Base-by-base conservation (phyloP, 2,329 filamentous ascomycete genomes). In the Nakataea oryzae region DNA sequence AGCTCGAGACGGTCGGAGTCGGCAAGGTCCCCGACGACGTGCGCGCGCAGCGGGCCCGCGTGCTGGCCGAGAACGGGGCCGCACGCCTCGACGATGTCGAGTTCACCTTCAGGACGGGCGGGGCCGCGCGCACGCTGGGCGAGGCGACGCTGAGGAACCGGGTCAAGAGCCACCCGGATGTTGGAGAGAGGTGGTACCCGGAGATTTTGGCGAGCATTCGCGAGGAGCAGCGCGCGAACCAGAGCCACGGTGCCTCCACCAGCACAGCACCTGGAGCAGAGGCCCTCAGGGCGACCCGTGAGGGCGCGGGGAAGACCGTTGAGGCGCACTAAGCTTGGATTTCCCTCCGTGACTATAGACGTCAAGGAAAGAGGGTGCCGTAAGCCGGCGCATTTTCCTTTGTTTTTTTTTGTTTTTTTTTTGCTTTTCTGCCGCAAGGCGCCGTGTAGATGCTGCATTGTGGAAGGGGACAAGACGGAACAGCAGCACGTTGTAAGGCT, bases 101-200 rank as follows among this genome's bases (percentile, higher is more conserved):
- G 76, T 96, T 95, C 72, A 95, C 91, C 2, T 96, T 96, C 70
- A 82, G 86, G 28, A 86, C 81, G 65, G 89, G 89, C 21, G 79
- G 84, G 62, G 83, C 80, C 70, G 83, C 85, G 21, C 85, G 82
- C 71, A 87, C 83, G 66, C 75, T 96, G 11, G 91, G 91, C 5
- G 90, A 96, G 78, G 91, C 91, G 13, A 96, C 90, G 63, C 75
- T 96, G 71, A 82, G 90, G 75, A 96, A 96, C 74, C 78, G 91
- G 17, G 81, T 96, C 67, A 95, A 93, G 81, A 92, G 88, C 67
- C 91, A 96, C 75, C 89, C 88, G 3, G 91, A 96, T 72, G 91
- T 96, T 1, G 90, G 89, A 2, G 89, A 93, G 78, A 79, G 86
- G 68, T 96, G 90, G 85, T 90, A 89, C 70, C 87, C 87, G 3